Evolutionary conservation across 2,329 filamentous ascomycete genomes (phyloP), one percentile per base, ranked within the genome.

Genomic region (Mollisia scopiformis): DNA sequence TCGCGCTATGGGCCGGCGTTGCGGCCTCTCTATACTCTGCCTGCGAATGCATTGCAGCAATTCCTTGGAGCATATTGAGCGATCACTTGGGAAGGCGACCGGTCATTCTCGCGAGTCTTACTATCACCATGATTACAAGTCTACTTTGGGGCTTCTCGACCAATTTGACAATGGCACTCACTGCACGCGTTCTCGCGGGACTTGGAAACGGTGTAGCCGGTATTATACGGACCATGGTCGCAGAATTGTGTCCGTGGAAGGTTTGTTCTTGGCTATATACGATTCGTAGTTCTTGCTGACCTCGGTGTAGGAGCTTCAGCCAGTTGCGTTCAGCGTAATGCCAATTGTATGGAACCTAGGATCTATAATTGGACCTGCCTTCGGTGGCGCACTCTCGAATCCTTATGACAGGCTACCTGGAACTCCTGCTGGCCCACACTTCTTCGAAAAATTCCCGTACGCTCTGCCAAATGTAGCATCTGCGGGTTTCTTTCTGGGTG

Each of bases 261-360:
- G 49, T 52, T 6, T 2, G 49, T 52, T n/a, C 3, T 7, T 33
- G 6, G n/a, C 2, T 19, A 14, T 7, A 3, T 19, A 13, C 14
- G 6, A 19, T 11, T 8, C 16, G 10, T 28, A 31, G n/a, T 13
- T 35, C 3, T 19, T 31, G 23, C 11, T 52, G 16, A 21, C 49
- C n/a, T 6, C 10, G 6, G n/a, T 14, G 11, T 28, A 52, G 49
- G 49, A 52, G 23, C 49, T 52, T n/a, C 49, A 52, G 14, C 49
- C 49, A 19, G 33, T 52, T 52, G 49, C 49, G 28, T 52, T 52
- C 49, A 52, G 49, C n/a, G 21, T 52, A 30, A 52, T 52, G 49
- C 49, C 49, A 8, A 19, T 52, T n/a, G 49, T 33, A 3, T 52
- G 35, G 13, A 52, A 52, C 14, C 19, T 52, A 14, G 49, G 49